Base-by-base conservation (phyloP, 2,329 filamentous ascomycete genomes). In the Xylaria sp. region DNA sequence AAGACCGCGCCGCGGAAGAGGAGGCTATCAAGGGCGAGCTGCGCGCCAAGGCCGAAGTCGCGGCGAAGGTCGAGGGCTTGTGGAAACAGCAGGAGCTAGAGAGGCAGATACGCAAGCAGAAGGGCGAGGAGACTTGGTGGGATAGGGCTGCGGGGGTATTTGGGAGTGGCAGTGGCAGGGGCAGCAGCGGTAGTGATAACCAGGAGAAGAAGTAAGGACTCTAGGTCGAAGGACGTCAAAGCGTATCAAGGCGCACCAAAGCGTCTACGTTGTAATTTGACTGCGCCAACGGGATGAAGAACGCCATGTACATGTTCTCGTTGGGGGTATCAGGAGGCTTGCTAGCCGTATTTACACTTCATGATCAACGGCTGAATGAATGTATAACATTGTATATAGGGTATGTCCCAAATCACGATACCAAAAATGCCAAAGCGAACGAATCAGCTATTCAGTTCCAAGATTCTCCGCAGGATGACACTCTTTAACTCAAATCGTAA, bases 1-100 rank as follows among this genome's bases (percentile, higher is more conserved):
- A 80, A 60, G 87, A 91, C 74, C 80, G 86, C 28, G 79, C 81
- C 45, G 75, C 88, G 17, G 89, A 92, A 74, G 84, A 89, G 74
- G 83, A 84, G 62, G 86, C 89, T 19, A 79, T 90, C 64, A 80
- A 82, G 61, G 87, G 86, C 6, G 88, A 92, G 77, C 77, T 84
- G 59, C 79, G 85, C 71, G 83, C 85, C 67, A 87, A 87, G 73
- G 76, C 82, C 50, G 83, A 89, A 69, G 81, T 91, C 70, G 84
- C 87, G 55, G 75, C 79, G 65, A 75, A 83, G 63, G 77, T 92
- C 64, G 78, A 84, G 69, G 78, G 80, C 50, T 74, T 89, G 63
- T 83, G 86, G 77, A 78, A 84, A 60, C 78, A 86, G 71, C 82
- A 89, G 75, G 80, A 83, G 49, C 76, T 81, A 70, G 80, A 83